phyloP scores from a whole-genome alignment of 805 yeast species.

The Candida verbasci region DNA sequence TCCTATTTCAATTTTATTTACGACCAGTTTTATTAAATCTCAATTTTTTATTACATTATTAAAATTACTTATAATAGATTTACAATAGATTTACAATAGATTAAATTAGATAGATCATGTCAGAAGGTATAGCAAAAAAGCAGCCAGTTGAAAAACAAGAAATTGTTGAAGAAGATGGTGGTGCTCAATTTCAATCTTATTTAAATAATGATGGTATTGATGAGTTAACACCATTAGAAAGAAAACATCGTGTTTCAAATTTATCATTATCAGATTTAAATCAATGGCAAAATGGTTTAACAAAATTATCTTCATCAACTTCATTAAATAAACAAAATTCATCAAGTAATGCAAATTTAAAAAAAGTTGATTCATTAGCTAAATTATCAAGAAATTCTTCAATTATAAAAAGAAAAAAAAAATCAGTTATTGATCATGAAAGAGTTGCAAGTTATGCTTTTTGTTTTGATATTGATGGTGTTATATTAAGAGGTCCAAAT shows the following conservation, averaged over 20 bases:
- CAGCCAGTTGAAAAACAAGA: constrained; percentile 2
- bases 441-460: constrained; percentile 81
- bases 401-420: constrained; percentile 44
- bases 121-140: constrained; percentile 2
- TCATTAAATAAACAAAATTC: constrained; percentile 28
- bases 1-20: no score
- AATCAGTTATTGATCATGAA: constrained; percentile 57
- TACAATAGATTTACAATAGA: no score
- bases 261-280: constrained; percentile 60
- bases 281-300: constrained; percentile 56
- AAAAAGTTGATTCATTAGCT: constrained; percentile 41
- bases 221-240: constrained; percentile 54
- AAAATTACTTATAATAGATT: no score
- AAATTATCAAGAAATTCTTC: constrained; percentile 45
- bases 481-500: constrained; percentile 77
- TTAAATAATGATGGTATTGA: constrained; percentile 74
- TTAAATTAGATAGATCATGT: background rate
- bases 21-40: no score
- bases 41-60: no score
- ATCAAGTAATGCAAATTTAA: constrained; percentile 32
- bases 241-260: constrained; percentile 62
- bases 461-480: constrained; percentile 93
- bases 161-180: constrained; percentile 10
- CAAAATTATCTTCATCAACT: constrained; percentile 34
- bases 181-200: constrained; percentile 43